Percentiles rank a stretch among this genome's conserved stretches.
Conservation (phyloP, 306 rosid genomes). For the Sicyos baderoa region DNA sequence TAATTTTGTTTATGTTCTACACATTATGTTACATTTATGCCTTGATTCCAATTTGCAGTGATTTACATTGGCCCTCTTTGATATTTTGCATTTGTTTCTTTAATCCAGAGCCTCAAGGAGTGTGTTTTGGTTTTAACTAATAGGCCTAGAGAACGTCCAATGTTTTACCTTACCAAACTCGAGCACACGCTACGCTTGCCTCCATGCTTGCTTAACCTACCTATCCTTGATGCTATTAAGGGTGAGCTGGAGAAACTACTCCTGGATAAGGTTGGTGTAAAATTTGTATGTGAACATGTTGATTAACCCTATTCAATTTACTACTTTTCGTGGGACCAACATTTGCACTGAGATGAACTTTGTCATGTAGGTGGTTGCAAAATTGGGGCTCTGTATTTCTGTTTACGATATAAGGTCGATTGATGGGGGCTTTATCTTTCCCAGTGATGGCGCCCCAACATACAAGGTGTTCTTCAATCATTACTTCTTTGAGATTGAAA, state of each 20-base stretch:
- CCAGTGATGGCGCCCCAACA: conserved; percentile 70
- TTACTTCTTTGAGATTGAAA: conserved; percentile 6
- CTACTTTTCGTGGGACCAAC: not conserved
- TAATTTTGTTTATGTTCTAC: not conserved
- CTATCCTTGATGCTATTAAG: conserved; percentile 50
- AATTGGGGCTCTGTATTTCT: conserved; percentile 73
- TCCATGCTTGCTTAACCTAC: conserved; percentile 49
- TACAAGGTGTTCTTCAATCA: conserved; percentile 38
- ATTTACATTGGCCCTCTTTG: not conserved
- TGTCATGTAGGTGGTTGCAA: conserved; percentile 54
- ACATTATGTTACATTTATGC: not conserved
- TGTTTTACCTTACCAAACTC: conserved; percentile 75
- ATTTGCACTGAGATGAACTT: conserved; percentile 20
- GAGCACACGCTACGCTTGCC: conserved; percentile 68
- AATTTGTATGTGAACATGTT: not conserved
- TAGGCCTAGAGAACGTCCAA: conserved; percentile 18
- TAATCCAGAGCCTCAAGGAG: not conserved
- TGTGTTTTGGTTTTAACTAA: not conserved
- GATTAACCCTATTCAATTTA: not conserved
- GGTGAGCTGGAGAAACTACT: conserved; percentile 68
- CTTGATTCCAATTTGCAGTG: not conserved
- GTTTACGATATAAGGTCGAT: conserved; percentile 61
- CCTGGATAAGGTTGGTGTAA: conserved; percentile 51
- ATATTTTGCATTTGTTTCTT: conserved; percentile 1
- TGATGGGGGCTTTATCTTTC: conserved; percentile 59